Conservation (phyloP, 352 stramenopile species). For the Phytophthora brassicae region DNA sequence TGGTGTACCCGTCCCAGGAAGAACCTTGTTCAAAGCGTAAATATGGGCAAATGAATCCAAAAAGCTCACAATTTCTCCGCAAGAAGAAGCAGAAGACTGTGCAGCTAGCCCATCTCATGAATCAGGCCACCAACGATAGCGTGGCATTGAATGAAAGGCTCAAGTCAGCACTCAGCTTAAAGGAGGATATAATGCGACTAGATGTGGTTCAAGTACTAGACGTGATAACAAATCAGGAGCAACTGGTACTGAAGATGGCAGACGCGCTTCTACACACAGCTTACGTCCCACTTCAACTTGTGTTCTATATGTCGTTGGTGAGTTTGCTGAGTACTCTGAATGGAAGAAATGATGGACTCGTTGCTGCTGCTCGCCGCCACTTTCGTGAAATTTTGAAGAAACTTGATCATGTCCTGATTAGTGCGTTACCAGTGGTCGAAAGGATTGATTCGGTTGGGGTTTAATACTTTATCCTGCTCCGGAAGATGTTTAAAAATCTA, state of each 20-base stretch:
- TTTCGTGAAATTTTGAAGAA: conserved; percentile 24
- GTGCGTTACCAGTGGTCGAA: conserved; percentile 37
- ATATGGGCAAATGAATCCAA: neutral
- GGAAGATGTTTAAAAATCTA: too few species aligned
- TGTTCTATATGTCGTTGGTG: conserved; percentile 56
- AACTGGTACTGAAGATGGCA: conserved; percentile 39
- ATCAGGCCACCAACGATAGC: conserved; percentile 21
- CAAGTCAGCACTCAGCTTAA: conserved; percentile 43
- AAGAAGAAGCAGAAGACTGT: conserved; percentile 5
- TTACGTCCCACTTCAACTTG: conserved; percentile 68
- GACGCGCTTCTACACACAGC: conserved; percentile 48
- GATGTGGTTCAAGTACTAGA: conserved; percentile 22
- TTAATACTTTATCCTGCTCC: too few species aligned
- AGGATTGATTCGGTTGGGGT: conserved; percentile 43
- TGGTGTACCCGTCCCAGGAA: neutral
- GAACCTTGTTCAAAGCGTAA: conserved; percentile 4
- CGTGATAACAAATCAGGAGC: conserved; percentile 31
- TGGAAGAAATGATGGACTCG: neutral
- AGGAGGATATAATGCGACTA: conserved; percentile 28
- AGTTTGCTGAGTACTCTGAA: conserved; percentile 44
- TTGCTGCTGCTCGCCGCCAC: neutral
- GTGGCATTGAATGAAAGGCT: conserved; percentile 33
- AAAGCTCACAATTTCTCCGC: neutral
- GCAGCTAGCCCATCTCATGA: conserved; percentile 16
- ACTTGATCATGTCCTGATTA: conserved; percentile 33